Evolutionary conservation across 371 early-diverging fungal genomes (phyloP).

Genomic region (Mortierella sp.): DNA sequence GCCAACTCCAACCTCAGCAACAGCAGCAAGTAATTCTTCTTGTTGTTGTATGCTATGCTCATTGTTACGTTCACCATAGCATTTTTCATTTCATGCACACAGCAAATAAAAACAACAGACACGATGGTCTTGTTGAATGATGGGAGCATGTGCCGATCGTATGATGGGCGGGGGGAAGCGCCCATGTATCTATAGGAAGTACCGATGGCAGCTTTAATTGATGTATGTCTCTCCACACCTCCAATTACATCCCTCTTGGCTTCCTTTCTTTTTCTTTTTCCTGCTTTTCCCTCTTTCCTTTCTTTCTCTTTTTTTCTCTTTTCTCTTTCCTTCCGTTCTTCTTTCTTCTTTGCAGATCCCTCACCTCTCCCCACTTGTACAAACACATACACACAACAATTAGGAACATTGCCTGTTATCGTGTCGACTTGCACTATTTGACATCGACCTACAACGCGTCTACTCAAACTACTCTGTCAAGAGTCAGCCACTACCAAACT

Average conservation of each 20-base stretch:
- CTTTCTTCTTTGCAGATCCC: background rate
- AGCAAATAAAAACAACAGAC: background rate
- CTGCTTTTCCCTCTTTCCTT: background rate
- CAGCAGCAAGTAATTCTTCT: background rate
- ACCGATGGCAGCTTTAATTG: too few relatives aligned
- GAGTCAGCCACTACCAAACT: too few relatives aligned
- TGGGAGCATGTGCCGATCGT: too few relatives aligned
- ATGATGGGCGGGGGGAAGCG: too few relatives aligned
- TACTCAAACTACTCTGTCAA: too few relatives aligned
- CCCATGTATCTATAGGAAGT: too few relatives aligned
- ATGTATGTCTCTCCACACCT: background rate
- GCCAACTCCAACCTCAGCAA: conserved; percentile 32
- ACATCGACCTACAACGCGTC: too few relatives aligned
- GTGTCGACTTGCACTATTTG: too few relatives aligned
- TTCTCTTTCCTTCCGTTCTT: background rate
- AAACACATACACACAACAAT: too few relatives aligned
- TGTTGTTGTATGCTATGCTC: background rate
- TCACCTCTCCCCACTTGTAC: background rate
- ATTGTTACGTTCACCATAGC: background rate
- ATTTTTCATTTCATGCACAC: background rate
- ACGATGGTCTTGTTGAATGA: too few relatives aligned
- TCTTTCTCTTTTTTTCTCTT: background rate
- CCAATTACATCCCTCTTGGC: background rate
- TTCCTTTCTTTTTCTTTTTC: background rate
- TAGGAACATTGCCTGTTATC: too few relatives aligned